Evolutionary conservation across 2,329 filamentous ascomycete species (phyloP).

Genomic region (Diaporthe velutina): DNA sequence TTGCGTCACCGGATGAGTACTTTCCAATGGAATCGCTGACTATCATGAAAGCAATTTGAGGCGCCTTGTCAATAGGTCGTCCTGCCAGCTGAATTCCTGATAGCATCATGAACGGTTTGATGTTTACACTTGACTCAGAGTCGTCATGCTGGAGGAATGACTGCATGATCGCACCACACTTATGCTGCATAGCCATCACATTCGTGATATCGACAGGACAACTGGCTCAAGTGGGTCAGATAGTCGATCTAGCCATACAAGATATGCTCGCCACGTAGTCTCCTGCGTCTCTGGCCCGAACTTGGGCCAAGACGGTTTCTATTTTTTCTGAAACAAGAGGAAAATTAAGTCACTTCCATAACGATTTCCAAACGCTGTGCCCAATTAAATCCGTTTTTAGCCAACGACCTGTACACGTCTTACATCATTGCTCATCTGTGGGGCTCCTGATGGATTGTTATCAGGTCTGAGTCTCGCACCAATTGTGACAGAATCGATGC

Average conservation of each 20-base stretch:
- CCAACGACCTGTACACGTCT: no score
- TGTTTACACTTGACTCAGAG: background rate
- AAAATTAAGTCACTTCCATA: background rate
- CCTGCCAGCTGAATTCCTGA: background rate
- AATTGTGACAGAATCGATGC: background rate
- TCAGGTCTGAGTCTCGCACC: background rate
- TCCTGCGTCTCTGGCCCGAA: background rate
- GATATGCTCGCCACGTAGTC: background rate
- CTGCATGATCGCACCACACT: background rate
- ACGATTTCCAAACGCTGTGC: background rate
- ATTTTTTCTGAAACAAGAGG: background rate
- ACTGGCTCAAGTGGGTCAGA: background rate
- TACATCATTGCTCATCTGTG: background rate
- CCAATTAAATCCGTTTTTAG: no score
- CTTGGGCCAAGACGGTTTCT: no score
- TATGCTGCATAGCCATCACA: background rate
- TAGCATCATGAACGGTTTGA: background rate
- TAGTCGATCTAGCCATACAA: no score
- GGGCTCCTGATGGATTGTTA: background rate
- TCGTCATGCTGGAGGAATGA: background rate
- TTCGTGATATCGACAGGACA: background rate
- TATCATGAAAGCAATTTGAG: no score
- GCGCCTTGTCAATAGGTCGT: background rate
- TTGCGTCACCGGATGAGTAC: no score
- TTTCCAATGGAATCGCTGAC: no score